Base-by-base conservation (phyloP, 2,329 filamentous ascomycete species). In the Aspergillus neoniger region DNA sequence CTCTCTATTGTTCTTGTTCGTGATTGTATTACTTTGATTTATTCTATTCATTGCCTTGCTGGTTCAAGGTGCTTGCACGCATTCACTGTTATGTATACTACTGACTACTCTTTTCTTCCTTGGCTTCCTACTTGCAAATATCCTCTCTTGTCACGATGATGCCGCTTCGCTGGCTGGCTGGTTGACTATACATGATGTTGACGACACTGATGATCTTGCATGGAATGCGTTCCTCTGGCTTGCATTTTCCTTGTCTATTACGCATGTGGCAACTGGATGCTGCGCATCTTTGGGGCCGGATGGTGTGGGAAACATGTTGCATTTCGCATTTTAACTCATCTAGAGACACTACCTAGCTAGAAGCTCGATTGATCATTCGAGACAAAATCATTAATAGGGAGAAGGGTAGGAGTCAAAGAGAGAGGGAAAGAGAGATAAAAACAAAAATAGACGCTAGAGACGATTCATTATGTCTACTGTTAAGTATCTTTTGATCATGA, bases 391-490 rank as follows among this genome's bases (percentile, higher is more conserved):
- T 36, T 12, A 5, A 36, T 15, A 32, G 12, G 14, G n/a, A 21
- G 32, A 39, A 51, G 38, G 43, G 39, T 5, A 53, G 30, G 41
- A 21, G 10, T 36, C 32, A 50, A 15, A 49, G 7, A 25, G 25
- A 25, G 25, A n/a, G 30, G 21, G n/a, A 47, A 8, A 9, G 15
- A 32, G 30, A 12, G 44, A 41, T 10, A 41, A 19, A 47, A 30
- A 28, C 30, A 50, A 48, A 32, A 49, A 41, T 25, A 41, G 30
- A 63, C 23, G 43, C 19, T 49, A 39, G 55, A 53, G 7, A 25
- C 25, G 28, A 44, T 43, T n/a, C 36, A 54, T 41, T 30, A 23
- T 38, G 12, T 30, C 15, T 14, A 9, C 25, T 28, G 15, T 12
- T 55, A 9, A 4, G 38, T n/a, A 30, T 19, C 39, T 36, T 36